These are phyloP conservation scores for Straminergon stramineum DNA, from an alignment of 225 moss, liverwort and hornwort species.

Conservation along the genomic window DNA sequence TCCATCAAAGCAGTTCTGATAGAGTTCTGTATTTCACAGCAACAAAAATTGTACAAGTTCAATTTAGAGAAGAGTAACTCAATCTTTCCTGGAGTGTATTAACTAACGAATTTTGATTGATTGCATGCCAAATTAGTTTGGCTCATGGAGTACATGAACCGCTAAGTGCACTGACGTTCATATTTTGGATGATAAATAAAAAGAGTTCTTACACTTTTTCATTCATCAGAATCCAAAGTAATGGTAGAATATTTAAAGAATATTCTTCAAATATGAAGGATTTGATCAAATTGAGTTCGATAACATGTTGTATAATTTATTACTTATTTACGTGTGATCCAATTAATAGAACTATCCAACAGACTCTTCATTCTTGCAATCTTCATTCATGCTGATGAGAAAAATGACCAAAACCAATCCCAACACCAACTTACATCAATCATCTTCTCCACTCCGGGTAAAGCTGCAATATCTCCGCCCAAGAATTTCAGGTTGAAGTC, in stretches of 20 bases:
- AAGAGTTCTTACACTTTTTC: neutral
- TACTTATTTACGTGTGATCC: too few relatives aligned
- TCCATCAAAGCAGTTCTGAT: slow-evolving; percentile 76
- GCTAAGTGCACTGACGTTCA: neutral
- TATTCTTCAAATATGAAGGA: too few relatives aligned
- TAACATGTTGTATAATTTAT: too few relatives aligned
- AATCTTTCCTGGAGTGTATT: neutral
- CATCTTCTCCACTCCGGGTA: slow-evolving; percentile 80
- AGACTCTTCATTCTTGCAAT: too few relatives aligned
- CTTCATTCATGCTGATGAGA: too few relatives aligned
- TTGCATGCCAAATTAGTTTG: neutral
- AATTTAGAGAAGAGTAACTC: neutral
- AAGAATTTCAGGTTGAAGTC: slow-evolving; percentile 69
- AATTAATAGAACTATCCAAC: too few relatives aligned
- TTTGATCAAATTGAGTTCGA: too few relatives aligned
- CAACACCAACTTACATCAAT: slow-evolving; percentile 54
- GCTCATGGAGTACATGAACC: neutral
- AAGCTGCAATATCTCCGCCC: slow-evolving; percentile 50
- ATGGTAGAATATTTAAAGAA: too few relatives aligned
- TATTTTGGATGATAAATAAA: neutral
- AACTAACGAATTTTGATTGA: neutral
- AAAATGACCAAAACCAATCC: neutral
- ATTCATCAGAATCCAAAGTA: too few relatives aligned
- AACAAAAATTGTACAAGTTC: neutral
- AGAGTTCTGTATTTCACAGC: slow-evolving; percentile 27